phyloP scores from a whole-genome alignment of 2,329 filamentous ascomycete species.

The Microcera coccophila region DNA sequence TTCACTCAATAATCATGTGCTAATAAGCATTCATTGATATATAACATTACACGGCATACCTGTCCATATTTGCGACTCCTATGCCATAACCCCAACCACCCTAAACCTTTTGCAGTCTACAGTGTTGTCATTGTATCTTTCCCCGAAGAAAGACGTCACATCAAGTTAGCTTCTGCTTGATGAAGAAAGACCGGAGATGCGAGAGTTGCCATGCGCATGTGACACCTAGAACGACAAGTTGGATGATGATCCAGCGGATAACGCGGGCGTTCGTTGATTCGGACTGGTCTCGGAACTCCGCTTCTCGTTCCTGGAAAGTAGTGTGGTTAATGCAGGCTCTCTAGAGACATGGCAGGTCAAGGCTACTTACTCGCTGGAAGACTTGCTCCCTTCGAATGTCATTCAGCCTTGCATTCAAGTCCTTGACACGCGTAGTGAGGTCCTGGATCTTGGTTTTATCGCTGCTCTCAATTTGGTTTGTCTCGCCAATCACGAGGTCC shows the following conservation, averaged over 20 bases:
- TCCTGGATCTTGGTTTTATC: slow-evolving; percentile 93
- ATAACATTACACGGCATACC: slow-evolving; percentile 19
- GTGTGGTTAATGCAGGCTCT: slow-evolving; percentile 7
- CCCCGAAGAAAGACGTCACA: neutral
- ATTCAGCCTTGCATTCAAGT: slow-evolving; percentile 79
- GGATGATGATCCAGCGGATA: slow-evolving; percentile 89
- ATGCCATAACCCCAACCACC: slow-evolving; percentile 10
- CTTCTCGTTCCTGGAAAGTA: slow-evolving; percentile 75
- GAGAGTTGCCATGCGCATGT: slow-evolving; percentile 98
- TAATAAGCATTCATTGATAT: slow-evolving; percentile 9
- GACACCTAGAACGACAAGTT: slow-evolving; percentile 75
- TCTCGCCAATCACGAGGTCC: slow-evolving; percentile 92
- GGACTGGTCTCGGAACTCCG: slow-evolving; percentile 96
- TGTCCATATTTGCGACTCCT: slow-evolving; percentile 3
- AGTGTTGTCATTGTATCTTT: neutral
- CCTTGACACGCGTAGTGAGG: slow-evolving; percentile 81
- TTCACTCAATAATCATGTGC: slow-evolving; percentile 6
- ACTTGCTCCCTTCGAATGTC: slow-evolving; percentile 94
- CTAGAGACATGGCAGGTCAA: neutral
- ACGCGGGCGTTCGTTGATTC: slow-evolving; percentile 89
- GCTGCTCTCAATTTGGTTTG: slow-evolving; percentile 85
- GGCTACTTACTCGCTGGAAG: slow-evolving; percentile 74
- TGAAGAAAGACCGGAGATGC: slow-evolving; percentile 95
- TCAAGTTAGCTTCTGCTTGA: slow-evolving; percentile 99
- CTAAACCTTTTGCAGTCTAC: slow-evolving; percentile 8